phyloP scores from a whole-genome alignment of 1,139 yeast genomes.

The Debaryomyces singareniensis region DNA sequence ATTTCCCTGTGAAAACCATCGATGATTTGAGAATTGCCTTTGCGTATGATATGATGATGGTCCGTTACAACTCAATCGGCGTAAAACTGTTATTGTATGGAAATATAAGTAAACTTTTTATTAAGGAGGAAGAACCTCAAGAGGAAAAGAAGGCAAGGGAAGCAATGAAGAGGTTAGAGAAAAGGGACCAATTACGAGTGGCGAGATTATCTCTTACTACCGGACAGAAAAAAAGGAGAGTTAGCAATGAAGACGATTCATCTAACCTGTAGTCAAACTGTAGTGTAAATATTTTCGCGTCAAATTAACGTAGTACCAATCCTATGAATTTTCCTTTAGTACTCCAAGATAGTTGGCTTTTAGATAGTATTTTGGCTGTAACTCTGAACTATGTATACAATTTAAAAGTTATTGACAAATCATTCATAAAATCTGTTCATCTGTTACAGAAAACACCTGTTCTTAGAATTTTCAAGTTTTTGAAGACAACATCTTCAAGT shows the following conservation, averaged over 20 bases:
- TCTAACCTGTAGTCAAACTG: too few relatives aligned
- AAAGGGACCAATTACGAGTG: constrained; percentile 31
- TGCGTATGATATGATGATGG: constrained; percentile 38
- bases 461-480: constrained; percentile 21
- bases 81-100: constrained; percentile 11
- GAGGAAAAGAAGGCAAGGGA: constrained; percentile 20
- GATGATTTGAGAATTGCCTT: constrained; percentile 31
- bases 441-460: constrained; percentile 14
- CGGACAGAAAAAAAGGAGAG: constrained; percentile 11
- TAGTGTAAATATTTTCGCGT: too few relatives aligned
- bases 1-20: constrained; percentile 11
- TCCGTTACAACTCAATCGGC: constrained; percentile 17
- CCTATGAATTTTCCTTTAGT: constrained; percentile 14
- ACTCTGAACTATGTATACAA: constrained; percentile 7
- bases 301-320: too few relatives aligned
- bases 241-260: constrained; percentile 8
- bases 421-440: constrained; percentile 10
- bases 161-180: constrained; percentile 18
- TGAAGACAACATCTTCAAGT: constrained; percentile 12
- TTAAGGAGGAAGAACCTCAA: constrained; percentile 10
- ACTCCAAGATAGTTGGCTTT: constrained; percentile 20
- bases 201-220: constrained; percentile 18
- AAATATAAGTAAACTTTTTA: constrained; percentile 11
- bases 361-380: constrained; percentile 8
- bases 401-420: constrained; percentile 11